Evolutionary conservation across 352 stramenopile species (phyloP).

Genomic region (Phytophthora pinifolia): DNA sequence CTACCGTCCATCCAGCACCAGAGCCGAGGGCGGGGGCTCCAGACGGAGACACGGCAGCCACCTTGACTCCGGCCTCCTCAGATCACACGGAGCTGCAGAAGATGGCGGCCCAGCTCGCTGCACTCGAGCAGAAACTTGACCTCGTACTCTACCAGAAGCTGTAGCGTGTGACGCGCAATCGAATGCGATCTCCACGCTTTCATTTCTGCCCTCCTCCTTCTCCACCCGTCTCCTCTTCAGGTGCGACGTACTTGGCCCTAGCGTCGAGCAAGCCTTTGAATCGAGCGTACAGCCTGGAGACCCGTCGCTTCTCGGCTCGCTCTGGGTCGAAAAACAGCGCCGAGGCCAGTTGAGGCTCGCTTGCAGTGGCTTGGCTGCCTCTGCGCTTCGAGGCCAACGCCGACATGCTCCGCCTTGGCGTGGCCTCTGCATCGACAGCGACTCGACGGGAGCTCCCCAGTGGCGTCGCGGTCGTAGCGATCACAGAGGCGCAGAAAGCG

Average conservation of each 20-base stretch:
- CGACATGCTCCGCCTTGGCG: conserved; percentile 9
- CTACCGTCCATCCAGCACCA: conserved; percentile 3
- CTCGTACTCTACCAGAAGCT: conserved; percentile 17
- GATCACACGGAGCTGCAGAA: conserved; percentile 7
- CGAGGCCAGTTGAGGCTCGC: conserved; percentile 9
- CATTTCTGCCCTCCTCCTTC: not conserved
- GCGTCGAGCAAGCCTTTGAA: conserved; percentile 65
- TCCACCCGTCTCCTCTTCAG: conserved; percentile 13
- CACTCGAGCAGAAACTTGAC: conserved; percentile 26
- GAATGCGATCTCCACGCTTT: not conserved
- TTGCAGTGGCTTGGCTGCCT: conserved; percentile 1
- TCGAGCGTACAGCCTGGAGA: conserved; percentile 63
- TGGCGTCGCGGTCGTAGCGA: conserved; percentile 22
- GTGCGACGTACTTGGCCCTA: conserved; percentile 36
- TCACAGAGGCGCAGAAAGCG: conserved; percentile 59
- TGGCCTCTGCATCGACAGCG: conserved; percentile 1
- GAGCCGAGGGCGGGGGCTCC: not conserved
- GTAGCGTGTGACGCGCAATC: not conserved
- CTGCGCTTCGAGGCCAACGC: not conserved
- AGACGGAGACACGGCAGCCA: conserved; percentile 1
- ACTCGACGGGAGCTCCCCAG: not conserved
- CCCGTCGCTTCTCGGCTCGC: conserved; percentile 48
- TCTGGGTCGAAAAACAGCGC: conserved; percentile 46
- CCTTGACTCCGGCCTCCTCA: not conserved
- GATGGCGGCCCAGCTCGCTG: conserved; percentile 18